Percentiles rank a stretch among this genome's conserved stretches.
Evolutionary conservation across 2,329 filamentous ascomycete species (phyloP).

Genomic region (Apiospora rasikravindrae): DNA sequence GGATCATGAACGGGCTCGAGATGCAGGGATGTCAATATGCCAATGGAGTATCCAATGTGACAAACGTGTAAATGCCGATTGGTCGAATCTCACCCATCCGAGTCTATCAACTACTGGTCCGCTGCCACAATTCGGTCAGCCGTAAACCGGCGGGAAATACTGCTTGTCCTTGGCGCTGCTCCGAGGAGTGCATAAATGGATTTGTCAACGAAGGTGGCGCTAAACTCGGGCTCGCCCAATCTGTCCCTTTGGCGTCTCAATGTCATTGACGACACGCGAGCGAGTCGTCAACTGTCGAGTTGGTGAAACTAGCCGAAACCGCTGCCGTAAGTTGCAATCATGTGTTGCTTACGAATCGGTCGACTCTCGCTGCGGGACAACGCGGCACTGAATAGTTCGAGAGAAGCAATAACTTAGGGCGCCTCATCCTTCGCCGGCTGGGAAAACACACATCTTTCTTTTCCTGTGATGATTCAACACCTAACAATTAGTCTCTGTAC

Average conservation of each 20-base stretch:
- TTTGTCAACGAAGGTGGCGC: conserved; percentile 6
- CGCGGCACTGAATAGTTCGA: neutral
- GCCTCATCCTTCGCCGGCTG: too few species aligned
- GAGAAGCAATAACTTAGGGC: too few species aligned
- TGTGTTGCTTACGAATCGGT: neutral
- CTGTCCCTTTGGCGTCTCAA: neutral
- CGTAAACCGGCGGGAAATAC: neutral
- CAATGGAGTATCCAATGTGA: neutral
- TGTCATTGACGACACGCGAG: neutral
- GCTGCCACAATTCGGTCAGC: neutral
- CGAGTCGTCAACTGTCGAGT: neutral
- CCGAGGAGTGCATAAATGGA: neutral
- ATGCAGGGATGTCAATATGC: neutral
- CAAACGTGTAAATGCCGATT: conserved; percentile 2
- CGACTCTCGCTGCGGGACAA: neutral
- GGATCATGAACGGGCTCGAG: neutral
- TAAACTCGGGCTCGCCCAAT: neutral
- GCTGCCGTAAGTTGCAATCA: neutral
- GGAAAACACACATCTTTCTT: too few species aligned
- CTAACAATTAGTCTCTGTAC: neutral
- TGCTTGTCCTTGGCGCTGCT: neutral
- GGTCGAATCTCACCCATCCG: neutral
- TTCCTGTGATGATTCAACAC: neutral
- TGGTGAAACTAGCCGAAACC: conserved; percentile 10
- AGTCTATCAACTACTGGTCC: neutral